phyloP scores from a whole-genome alignment of 495 filamentous ascomycete genomes.

The Gamarada debralockiae region DNA sequence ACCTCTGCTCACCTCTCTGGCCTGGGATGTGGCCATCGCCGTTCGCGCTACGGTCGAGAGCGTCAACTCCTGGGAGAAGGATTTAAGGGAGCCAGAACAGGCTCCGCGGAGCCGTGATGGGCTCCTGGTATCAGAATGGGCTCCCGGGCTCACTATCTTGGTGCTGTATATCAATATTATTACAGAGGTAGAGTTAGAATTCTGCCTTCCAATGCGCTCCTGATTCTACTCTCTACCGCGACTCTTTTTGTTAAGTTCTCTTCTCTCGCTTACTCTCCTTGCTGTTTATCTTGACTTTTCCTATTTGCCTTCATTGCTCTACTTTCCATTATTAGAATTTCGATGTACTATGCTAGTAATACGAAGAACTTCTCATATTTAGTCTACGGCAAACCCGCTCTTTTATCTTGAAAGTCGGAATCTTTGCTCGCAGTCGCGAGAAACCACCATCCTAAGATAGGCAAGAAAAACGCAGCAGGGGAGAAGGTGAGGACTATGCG shows the following conservation, averaged over 20 bases:
- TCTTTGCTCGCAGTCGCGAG: constrained; percentile 4
- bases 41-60: too few relatives aligned
- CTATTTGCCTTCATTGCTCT: constrained; percentile 7
- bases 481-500: constrained; percentile 6
- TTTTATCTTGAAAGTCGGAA: constrained; percentile 5
- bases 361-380: constrained; percentile 8
- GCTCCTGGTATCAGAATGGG: constrained; percentile 7
- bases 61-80: too few relatives aligned
- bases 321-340: constrained; percentile 11
- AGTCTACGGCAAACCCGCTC: not conserved
- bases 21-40: too few relatives aligned
- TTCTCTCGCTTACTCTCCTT: constrained; percentile 11
- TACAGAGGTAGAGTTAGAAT: constrained; percentile 10
- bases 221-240: constrained; percentile 11
- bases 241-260: constrained; percentile 10
- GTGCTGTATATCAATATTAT: constrained; percentile 9
- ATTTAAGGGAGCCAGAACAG: too few relatives aligned
- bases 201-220: constrained; percentile 9
- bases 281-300: constrained; percentile 6
- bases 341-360: constrained; percentile 8
- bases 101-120: constrained; percentile 7
- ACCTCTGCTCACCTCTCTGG: too few relatives aligned
- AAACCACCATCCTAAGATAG: constrained; percentile 8
- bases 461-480: constrained; percentile 13
- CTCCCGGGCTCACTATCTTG: constrained; percentile 7